Evolutionary conservation across 176 grass and related monocot genomes (phyloP).

Genomic region (Dactylis glomerata): DNA sequence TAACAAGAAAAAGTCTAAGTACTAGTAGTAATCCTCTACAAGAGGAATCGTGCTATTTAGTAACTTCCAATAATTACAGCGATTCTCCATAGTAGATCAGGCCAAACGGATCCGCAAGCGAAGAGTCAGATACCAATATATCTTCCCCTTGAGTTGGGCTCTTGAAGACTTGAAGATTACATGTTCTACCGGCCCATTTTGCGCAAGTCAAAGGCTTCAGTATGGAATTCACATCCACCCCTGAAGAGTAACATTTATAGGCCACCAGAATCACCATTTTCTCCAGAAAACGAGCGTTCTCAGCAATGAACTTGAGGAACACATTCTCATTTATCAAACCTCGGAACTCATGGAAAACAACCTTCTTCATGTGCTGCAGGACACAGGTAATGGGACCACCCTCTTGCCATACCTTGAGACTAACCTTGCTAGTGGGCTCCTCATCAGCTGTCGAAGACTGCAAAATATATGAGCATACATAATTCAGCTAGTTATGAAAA

Average conservation of each 20-base stretch:
- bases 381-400: constrained; percentile 4
- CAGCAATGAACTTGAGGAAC: neutral
- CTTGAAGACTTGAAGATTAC: neutral
- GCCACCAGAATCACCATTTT: constrained; percentile 7
- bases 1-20: neutral
- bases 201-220: neutral
- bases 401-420: neutral
- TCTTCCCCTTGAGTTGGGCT: neutral
- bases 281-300: neutral
- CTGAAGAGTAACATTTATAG: neutral
- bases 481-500: neutral
- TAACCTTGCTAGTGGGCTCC: neutral
- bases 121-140: neutral
- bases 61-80: neutral
- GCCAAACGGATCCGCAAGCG: neutral
- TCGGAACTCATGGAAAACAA: neutral
- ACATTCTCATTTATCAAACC: neutral
- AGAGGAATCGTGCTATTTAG: neutral
- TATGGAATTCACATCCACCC: neutral
- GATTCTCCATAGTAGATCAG: neutral
- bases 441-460: neutral
- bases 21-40: neutral
- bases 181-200: neutral
- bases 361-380: neutral
- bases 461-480: neutral